phyloP scores from a whole-genome alignment of 306 rosid genomes.

The Luffa acutangula region DNA sequence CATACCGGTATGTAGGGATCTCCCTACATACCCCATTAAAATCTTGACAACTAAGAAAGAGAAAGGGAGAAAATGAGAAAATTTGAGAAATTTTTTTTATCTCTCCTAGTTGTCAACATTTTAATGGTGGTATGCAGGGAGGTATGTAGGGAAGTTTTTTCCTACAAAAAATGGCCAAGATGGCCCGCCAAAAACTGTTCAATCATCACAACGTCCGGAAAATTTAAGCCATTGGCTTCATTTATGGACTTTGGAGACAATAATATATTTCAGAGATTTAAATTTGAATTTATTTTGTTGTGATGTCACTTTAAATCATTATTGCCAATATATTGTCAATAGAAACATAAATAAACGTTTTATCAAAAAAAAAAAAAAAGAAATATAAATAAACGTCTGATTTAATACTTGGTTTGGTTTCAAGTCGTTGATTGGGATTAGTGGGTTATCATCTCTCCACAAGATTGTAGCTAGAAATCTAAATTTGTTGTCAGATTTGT shows the following conservation, averaged over 20 bases:
- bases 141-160: no score
- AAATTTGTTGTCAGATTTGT: not conserved
- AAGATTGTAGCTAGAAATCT: not conserved
- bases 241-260: not conserved
- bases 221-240: not conserved
- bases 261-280: not conserved
- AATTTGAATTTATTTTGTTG: not conserved
- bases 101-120: no score
- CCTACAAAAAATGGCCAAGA: not conserved
- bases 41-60: no score
- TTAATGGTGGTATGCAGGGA: no score
- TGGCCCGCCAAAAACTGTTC: slow-evolving; percentile 1
- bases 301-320: not conserved
- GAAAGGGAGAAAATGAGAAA: no score
- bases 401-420: not conserved
- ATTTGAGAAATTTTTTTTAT: no score
- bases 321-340: not conserved
- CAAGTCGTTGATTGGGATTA: not conserved
- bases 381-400: not conserved
- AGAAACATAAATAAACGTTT: not conserved
- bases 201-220: not conserved
- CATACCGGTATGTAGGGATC: no score
- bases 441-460: not conserved
- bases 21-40: no score
- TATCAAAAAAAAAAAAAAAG: no score